Percentiles rank a stretch among this genome's conserved stretches.
These are phyloP conservation scores for Trametes cubensis DNA, from an alignment of 768 basidiomycete genomes.

Conservation along the genomic window DNA sequence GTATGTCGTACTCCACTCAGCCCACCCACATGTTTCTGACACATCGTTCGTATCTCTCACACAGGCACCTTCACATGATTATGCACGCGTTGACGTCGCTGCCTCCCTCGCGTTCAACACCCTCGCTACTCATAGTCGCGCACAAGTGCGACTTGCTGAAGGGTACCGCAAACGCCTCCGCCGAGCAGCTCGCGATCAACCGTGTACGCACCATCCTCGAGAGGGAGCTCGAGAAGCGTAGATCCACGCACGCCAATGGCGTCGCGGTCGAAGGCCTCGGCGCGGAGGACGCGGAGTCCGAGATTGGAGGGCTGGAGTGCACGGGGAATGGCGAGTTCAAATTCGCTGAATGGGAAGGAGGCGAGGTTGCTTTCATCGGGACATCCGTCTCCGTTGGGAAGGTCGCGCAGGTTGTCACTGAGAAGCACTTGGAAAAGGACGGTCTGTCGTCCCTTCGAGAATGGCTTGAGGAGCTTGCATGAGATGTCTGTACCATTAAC, in stretches of 20 bases:
- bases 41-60: slow-evolving; percentile 7
- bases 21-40: neutral
- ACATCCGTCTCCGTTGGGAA: slow-evolving; percentile 50
- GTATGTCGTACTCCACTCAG: slow-evolving; percentile 47
- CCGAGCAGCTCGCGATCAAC: slow-evolving; percentile 57
- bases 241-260: slow-evolving; percentile 61
- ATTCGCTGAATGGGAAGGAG: slow-evolving; percentile 84
- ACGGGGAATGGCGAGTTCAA: slow-evolving; percentile 59
- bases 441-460: slow-evolving; percentile 49
- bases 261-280: slow-evolving; percentile 77
- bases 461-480: slow-evolving; percentile 48
- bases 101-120: slow-evolving; percentile 67
- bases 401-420: slow-evolving; percentile 27
- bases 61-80: slow-evolving; percentile 73
- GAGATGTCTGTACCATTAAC: too few relatives aligned
- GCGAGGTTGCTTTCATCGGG: slow-evolving; percentile 69
- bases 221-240: slow-evolving; percentile 81
- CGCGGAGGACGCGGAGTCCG: slow-evolving; percentile 58
- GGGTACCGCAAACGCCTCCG: slow-evolving; percentile 41
- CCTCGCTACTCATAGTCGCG: slow-evolving; percentile 67
- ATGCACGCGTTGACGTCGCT: slow-evolving; percentile 71
- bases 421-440: slow-evolving; percentile 39
- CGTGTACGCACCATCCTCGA: slow-evolving; percentile 80
- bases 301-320: slow-evolving; percentile 78
- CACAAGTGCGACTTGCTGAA: slow-evolving; percentile 79